Evolutionary conservation across 2,329 filamentous ascomycete species (phyloP).

Genomic region (Ceratocystis harringtonii): DNA sequence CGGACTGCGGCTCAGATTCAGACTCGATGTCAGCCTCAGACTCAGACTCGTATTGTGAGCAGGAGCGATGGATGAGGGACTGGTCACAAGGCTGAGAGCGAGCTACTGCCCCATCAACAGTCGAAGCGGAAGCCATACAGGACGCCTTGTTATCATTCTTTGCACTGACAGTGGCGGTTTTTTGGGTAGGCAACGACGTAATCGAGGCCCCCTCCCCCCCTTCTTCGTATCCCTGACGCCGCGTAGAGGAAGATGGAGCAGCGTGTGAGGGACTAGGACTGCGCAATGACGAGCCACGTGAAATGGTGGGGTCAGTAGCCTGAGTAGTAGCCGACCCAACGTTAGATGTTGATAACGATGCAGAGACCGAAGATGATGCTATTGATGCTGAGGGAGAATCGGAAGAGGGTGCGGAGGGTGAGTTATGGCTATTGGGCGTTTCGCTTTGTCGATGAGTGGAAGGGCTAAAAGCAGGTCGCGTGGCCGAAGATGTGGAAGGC

Average conservation of each 20-base stretch:
- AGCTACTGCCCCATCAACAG: neutral
- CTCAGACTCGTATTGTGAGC: neutral
- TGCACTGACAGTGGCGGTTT: neutral
- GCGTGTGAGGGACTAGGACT: slow-evolving; percentile 6
- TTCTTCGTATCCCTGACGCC: neutral
- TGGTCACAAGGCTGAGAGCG: neutral
- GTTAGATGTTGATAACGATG: slow-evolving; percentile 1
- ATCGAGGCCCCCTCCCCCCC: neutral
- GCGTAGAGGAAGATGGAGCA: neutral
- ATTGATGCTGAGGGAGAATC: slow-evolving; percentile 1
- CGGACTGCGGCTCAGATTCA: neutral
- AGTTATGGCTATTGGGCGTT: neutral
- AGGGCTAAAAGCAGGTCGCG: neutral
- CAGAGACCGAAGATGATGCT: slow-evolving; percentile 1
- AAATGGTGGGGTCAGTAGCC: slow-evolving; percentile 9
- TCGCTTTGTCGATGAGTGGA: neutral
- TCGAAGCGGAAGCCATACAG: slow-evolving; percentile 9
- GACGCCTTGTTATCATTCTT: neutral
- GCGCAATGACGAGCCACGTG: neutral
- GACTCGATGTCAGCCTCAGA: neutral
- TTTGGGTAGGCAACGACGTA: neutral
- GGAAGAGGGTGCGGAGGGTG: neutral
- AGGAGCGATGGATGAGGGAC: neutral
- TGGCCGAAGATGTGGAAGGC: neutral
- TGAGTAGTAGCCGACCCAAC: slow-evolving; percentile 11